A percentile compares a stretch with the other conserved stretches of the same genome.
phyloP scores from a whole-genome alignment of 139 green algal species.

The Bryopsis sp. region DNA sequence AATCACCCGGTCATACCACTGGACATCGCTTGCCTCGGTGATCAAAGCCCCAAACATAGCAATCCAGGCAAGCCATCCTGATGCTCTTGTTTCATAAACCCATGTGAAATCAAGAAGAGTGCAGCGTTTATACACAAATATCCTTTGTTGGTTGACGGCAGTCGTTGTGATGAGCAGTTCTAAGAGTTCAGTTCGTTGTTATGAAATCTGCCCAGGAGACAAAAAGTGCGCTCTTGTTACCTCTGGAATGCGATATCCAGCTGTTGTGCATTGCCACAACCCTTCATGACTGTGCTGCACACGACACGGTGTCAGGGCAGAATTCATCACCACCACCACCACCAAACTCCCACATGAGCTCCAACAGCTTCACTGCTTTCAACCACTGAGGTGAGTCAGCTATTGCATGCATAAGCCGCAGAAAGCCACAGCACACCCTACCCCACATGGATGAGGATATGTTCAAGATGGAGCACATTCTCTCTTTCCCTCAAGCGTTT shows the following conservation, averaged over 20 bases:
- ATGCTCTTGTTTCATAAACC: conserved; percentile 54
- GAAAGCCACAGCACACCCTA: conserved; percentile 79
- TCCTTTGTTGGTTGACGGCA: too few species aligned
- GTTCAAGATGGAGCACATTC: conserved; percentile 1
- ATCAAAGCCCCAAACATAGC: conserved; percentile 63
- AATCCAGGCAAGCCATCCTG: conserved; percentile 43
- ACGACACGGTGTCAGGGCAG: conserved; percentile 63
- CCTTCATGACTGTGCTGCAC: conserved; percentile 82
- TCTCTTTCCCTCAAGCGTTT: too few species aligned
- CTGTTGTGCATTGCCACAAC: conserved; percentile 59
- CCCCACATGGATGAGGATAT: neutral
- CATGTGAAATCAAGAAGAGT: neutral
- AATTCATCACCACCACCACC: too few species aligned
- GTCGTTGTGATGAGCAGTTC: too few species aligned
- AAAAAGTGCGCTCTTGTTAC: neutral
- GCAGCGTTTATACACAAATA: too few species aligned
- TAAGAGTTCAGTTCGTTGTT: too few species aligned
- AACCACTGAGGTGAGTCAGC: conserved; percentile 56
- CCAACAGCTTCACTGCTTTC: conserved; percentile 52
- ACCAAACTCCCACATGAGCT: conserved; percentile 60
- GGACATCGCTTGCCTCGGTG: conserved; percentile 39
- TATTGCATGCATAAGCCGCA: conserved; percentile 70
- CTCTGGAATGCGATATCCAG: conserved; percentile 40
- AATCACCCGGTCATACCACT: conserved; percentile 25
- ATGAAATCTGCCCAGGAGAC: too few species aligned